These are phyloP conservation scores for Nigrospora sphaerica DNA, from an alignment of 2,329 filamentous ascomycete genomes.

Conservation along the genomic window DNA sequence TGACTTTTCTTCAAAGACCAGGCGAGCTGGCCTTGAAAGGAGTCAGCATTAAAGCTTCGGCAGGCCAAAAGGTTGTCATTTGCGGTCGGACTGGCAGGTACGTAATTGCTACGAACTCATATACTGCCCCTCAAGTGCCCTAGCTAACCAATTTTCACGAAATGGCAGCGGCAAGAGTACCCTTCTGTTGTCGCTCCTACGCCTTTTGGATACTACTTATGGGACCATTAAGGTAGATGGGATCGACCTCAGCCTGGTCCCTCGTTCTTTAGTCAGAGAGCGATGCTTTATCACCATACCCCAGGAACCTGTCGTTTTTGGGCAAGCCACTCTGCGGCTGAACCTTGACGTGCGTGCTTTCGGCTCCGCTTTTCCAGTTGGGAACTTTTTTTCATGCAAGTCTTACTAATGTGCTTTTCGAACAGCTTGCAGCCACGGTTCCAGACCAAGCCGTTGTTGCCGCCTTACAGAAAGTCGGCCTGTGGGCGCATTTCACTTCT, in stretches of 20 bases:
- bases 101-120: constrained; percentile 1
- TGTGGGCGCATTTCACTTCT: constrained; percentile 11
- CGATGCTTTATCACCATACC: constrained; percentile 22
- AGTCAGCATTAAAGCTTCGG: too few relatives aligned
- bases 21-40: too few relatives aligned
- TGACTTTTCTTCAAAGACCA: too few relatives aligned
- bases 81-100: constrained; percentile 46
- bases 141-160: background rate
- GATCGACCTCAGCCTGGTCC: constrained; percentile 15
- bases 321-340: constrained; percentile 18
- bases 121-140: too few relatives aligned
- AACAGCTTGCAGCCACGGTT: constrained; percentile 5
- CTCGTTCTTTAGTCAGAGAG: constrained; percentile 14
- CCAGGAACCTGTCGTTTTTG: constrained; percentile 19
- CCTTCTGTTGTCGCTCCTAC: constrained; percentile 9
- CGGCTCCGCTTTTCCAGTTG: too few relatives aligned
- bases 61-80: constrained; percentile 42
- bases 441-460: constrained; percentile 12
- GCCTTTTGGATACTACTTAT: constrained; percentile 16
- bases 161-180: constrained; percentile 29
- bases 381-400: too few relatives aligned
- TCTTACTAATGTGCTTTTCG: too few relatives aligned
- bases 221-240: constrained; percentile 21
- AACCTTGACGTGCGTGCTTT: constrained; percentile 14
- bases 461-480: constrained; percentile 6